A percentile compares a stretch with the other conserved stretches of the same genome.
Conservation (phyloP, 2,329 filamentous ascomycete species). For the Microsporum audouinii region DNA sequence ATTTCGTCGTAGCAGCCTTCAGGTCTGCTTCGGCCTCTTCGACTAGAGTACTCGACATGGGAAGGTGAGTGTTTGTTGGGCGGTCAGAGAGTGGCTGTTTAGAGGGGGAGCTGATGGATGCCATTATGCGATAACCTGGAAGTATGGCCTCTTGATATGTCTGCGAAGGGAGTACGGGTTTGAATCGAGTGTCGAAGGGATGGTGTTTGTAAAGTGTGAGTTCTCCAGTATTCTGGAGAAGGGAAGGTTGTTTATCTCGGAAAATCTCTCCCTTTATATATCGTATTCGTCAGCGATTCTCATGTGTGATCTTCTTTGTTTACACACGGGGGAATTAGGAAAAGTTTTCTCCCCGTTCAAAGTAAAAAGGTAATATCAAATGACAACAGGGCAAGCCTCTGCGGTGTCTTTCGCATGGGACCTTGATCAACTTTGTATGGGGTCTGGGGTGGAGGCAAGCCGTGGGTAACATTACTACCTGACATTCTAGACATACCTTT, state of each 20-base stretch:
- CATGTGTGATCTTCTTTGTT: background rate
- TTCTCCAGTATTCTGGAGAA: background rate
- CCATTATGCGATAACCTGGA: background rate
- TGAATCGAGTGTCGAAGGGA: background rate
- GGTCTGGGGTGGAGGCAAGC: background rate
- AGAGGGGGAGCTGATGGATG: slow-evolving; percentile 8
- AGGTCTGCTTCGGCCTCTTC: slow-evolving; percentile 21
- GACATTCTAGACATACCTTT: background rate
- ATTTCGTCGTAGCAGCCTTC: slow-evolving; percentile 24
- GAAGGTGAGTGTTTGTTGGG: slow-evolving; percentile 33
- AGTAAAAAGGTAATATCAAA: background rate
- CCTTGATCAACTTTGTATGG: background rate
- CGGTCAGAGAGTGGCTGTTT: slow-evolving; percentile 30
- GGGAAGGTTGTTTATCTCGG: background rate
- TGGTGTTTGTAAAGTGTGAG: background rate
- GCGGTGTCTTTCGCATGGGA: background rate
- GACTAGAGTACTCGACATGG: slow-evolving; percentile 4
- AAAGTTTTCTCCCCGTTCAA: background rate
- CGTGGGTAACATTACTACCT: background rate
- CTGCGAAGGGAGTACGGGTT: background rate
- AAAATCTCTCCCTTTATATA: background rate
- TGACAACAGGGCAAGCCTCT: background rate
- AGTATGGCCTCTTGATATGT: background rate
- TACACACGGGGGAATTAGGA: background rate
- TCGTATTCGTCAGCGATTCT: background rate